These are phyloP conservation scores for Microcyclosporella mali DNA, from an alignment of 2,329 filamentous ascomycete genomes.

Conservation along the genomic window DNA sequence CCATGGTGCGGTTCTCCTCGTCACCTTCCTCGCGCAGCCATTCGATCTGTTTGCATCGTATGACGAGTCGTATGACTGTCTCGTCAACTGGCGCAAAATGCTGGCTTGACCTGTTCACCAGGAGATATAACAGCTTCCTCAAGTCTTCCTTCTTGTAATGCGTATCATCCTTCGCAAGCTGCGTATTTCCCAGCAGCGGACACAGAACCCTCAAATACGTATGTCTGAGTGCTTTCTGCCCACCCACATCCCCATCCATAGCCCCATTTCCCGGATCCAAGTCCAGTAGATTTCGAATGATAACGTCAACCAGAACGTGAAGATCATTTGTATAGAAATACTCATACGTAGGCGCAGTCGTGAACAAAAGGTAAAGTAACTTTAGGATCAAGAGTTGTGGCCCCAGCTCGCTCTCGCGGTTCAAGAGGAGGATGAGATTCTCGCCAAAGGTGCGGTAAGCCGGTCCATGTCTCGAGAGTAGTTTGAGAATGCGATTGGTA, in stretches of 20 bases:
- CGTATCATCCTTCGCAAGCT: conserved; percentile 69
- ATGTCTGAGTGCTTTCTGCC: conserved; percentile 60
- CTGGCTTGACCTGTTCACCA: conserved; percentile 43
- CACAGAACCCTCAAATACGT: conserved; percentile 92
- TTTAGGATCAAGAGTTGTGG: conserved; percentile 95
- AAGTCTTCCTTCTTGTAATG: conserved; percentile 91
- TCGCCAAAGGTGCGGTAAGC: conserved; percentile 92
- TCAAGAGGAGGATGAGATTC: conserved; percentile 91
- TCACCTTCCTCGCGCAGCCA: conserved; percentile 33
- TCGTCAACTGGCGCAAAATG: conserved; percentile 78
- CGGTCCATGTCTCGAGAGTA: conserved; percentile 72
- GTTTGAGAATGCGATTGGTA: conserved; percentile 91
- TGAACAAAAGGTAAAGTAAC: conserved; percentile 90
- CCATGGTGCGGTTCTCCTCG: conserved; percentile 20
- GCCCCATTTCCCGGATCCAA: conserved; percentile 68
- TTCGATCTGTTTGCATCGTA: conserved; percentile 53
- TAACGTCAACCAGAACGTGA: conserved; percentile 87
- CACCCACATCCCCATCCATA: conserved; percentile 23
- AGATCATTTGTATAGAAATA: conserved; percentile 99
- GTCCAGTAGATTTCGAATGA: conserved; percentile 94
- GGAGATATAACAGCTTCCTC: conserved; percentile 64
- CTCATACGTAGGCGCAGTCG: conserved; percentile 83
- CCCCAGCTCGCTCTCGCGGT: conserved; percentile 87
- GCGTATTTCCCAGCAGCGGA: conserved; percentile 83
- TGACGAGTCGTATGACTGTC: conserved; percentile 70